phyloP scores from a whole-genome alignment of 2,329 filamentous ascomycete genomes.

The Alternaria ethzedia region DNA sequence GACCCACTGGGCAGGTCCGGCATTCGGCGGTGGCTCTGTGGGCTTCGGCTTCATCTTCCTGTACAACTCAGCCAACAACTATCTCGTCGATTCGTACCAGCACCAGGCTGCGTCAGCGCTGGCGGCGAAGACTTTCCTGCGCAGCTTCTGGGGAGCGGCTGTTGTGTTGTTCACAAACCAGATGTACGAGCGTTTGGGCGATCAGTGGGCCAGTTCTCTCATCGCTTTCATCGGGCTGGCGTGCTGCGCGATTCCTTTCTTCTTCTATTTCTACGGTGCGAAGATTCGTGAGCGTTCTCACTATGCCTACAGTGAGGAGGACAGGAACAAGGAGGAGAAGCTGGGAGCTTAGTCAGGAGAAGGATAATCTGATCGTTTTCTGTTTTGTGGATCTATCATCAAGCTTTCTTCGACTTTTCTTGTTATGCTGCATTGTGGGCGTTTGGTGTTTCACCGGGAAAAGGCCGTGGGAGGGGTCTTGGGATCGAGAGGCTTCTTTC shows the following conservation, averaged over 20 bases:
- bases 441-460: neutral
- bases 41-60: constrained; percentile 85
- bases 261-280: constrained; percentile 81
- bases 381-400: constrained; percentile 5
- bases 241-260: constrained; percentile 82
- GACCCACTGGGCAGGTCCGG: constrained; percentile 74
- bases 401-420: neutral
- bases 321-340: constrained; percentile 51
- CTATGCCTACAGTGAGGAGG: constrained; percentile 71
- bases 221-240: constrained; percentile 76
- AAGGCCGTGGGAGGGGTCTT: neutral
- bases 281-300: constrained; percentile 71
- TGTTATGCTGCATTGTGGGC: constrained; percentile 14
- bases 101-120: constrained; percentile 81
- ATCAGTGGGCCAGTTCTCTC: constrained; percentile 78
- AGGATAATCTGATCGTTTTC: neutral
- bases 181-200: constrained; percentile 70
- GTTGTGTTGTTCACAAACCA: constrained; percentile 81
- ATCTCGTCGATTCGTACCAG: constrained; percentile 68
- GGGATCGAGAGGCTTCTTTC: neutral
- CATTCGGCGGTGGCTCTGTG: constrained; percentile 68
- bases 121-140: constrained; percentile 80
- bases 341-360: constrained; percentile 17
- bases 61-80: constrained; percentile 69
- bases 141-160: constrained; percentile 79